Conservation (phyloP, 352 stramenopile species). For the Phytophthora pistaciae region DNA sequence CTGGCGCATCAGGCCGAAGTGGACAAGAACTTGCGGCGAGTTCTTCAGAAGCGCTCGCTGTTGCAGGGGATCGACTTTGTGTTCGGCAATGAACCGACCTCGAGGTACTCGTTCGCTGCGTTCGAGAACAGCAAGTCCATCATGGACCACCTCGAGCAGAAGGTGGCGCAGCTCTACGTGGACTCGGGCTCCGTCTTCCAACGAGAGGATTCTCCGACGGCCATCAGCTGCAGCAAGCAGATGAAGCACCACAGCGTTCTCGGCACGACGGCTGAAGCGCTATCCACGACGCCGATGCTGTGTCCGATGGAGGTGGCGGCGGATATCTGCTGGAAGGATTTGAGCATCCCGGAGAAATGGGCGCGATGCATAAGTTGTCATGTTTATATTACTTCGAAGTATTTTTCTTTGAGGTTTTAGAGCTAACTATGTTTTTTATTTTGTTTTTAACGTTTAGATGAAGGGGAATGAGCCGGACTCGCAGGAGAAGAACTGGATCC, state of each 20-base stretch:
- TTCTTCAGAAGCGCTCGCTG: conserved; percentile 20
- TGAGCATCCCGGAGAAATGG: conserved; percentile 38
- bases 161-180: conserved; percentile 17
- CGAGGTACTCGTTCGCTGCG: conserved; percentile 17
- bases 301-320: conserved; percentile 26
- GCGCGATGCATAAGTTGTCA: conserved; percentile 16
- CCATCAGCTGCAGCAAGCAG: conserved; percentile 20
- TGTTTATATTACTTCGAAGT: background rate
- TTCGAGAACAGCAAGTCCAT: conserved; percentile 31
- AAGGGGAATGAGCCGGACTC: conserved; percentile 21
- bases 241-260: conserved; percentile 13
- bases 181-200: conserved; percentile 20
- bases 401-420: too few relatives aligned
- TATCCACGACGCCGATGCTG: conserved; percentile 27
- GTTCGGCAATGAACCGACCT: conserved; percentile 28
- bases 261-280: conserved; percentile 19
- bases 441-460: conserved; percentile 16
- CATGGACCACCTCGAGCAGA: conserved; percentile 20
- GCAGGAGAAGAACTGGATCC: conserved; percentile 39
- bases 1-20: conserved; percentile 17
- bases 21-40: conserved; percentile 18
- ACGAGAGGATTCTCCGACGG: too few relatives aligned
- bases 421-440: too few relatives aligned
- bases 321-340: conserved; percentile 30
- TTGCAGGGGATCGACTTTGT: conserved; percentile 32